A percentile compares a stretch with the other conserved stretches of the same genome.
phyloP scores from a whole-genome alignment of 2,329 filamentous ascomycete genomes.

The Talaromyces verruculosus region DNA sequence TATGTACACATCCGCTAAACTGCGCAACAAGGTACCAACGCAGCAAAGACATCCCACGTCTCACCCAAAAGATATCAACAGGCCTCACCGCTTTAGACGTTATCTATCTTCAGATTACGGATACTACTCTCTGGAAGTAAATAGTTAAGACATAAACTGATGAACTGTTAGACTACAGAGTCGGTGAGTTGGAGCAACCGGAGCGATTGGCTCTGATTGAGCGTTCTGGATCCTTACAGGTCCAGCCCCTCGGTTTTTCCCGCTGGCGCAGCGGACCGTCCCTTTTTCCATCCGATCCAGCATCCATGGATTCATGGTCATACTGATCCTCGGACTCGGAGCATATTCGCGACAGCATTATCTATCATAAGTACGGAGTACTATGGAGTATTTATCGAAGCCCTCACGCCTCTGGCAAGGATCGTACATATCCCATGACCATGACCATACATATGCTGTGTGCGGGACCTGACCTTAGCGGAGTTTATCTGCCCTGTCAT shows the following conservation, averaged over 20 bases:
- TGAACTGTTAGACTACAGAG: neutral
- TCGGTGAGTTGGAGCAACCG: neutral
- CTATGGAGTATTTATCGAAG: neutral
- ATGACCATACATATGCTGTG: constrained; percentile 30
- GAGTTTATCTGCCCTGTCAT: neutral
- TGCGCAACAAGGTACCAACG: constrained; percentile 5
- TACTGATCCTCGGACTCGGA: neutral
- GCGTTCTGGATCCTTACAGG: neutral
- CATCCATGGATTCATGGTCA: neutral
- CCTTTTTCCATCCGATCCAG: constrained; percentile 4
- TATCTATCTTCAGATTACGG: neutral
- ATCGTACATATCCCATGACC: constrained; percentile 27
- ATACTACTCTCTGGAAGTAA: neutral
- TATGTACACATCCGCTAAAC: constrained; percentile 1
- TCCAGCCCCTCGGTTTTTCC: constrained; percentile 18
- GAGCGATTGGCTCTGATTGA: neutral
- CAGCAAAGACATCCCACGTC: constrained; percentile 1
- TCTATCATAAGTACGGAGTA: neutral
- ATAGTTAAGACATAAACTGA: neutral
- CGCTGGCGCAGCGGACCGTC: constrained; percentile 16
- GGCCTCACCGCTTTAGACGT: constrained; percentile 1
- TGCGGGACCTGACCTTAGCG: constrained; percentile 19
- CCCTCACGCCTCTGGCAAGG: neutral
- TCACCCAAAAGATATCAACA: neutral
- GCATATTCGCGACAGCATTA: neutral